phyloP scores from a whole-genome alignment of 495 filamentous ascomycete species.

The Cladorrhinum samala region DNA sequence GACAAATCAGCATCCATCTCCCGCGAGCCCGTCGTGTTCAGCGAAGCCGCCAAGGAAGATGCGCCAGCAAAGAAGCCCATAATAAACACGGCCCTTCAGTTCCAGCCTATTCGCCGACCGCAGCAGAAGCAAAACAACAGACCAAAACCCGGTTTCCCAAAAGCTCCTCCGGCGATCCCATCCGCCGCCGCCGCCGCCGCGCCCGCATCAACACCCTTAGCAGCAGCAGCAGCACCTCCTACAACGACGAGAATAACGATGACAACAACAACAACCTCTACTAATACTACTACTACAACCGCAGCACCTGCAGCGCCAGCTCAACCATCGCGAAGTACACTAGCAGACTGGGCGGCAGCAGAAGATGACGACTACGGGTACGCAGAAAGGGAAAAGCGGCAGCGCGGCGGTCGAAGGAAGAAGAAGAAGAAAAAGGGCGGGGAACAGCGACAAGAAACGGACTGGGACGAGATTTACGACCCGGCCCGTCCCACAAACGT shows the following conservation, averaged over 20 bases:
- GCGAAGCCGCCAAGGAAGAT: constrained; percentile 50
- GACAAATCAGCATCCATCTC: constrained; percentile 60
- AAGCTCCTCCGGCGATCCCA: constrained; percentile 23
- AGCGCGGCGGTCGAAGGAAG: constrained; percentile 75
- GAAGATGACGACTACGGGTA: constrained; percentile 58
- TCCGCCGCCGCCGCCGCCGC: too few species aligned
- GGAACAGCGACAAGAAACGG: constrained; percentile 52
- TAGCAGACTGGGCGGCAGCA: constrained; percentile 78
- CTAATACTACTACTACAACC: too few species aligned
- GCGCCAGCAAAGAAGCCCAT: constrained; percentile 63
- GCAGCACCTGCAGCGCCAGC: constrained; percentile 23
- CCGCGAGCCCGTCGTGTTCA: constrained; percentile 73
- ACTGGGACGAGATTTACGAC: constrained; percentile 95
- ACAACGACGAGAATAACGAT: not conserved
- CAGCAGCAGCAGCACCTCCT: not conserved
- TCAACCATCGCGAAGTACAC: constrained; percentile 57
- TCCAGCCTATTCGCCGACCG: constrained; percentile 70
- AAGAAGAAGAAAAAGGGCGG: constrained; percentile 79
- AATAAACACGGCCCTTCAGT: constrained; percentile 73
- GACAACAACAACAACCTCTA: constrained; percentile 4
- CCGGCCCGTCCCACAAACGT: constrained; percentile 77
- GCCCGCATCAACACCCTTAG: constrained; percentile 11
- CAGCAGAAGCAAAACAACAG: constrained; percentile 66
- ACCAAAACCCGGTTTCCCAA: constrained; percentile 55
- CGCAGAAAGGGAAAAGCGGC: constrained; percentile 51